These are phyloP conservation scores for Begonia masoniana DNA, from an alignment of 306 rosid species.

Conservation along the genomic window DNA sequence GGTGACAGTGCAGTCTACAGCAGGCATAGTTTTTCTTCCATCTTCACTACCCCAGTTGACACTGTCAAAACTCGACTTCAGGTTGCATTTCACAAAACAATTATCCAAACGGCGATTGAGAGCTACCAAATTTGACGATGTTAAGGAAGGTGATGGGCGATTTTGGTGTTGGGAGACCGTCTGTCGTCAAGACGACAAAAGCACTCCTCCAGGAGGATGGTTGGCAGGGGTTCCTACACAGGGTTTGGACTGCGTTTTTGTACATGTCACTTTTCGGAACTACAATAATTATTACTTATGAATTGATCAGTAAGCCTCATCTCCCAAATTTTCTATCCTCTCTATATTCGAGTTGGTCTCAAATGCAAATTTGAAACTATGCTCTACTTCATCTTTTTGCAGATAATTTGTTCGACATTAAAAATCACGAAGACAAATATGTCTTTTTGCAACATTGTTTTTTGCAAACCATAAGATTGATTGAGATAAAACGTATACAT, in stretches of 20 bases:
- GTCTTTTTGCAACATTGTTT: too few species aligned
- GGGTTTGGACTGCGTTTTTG: conserved; percentile 85
- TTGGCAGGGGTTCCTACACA: conserved; percentile 79
- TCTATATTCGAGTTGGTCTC: too few species aligned
- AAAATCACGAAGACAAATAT: too few species aligned
- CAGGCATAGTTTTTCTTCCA: conserved; percentile 76
- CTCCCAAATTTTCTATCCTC: too few species aligned
- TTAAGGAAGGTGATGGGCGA: conserved; percentile 61
- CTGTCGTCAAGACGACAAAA: conserved; percentile 60
- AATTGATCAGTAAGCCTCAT: conserved; percentile 56
- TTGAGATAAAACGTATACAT: too few species aligned
- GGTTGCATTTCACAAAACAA: conserved; percentile 10
- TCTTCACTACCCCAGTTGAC: conserved; percentile 75
- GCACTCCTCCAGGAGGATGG: conserved; percentile 67
- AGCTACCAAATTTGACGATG: neutral
- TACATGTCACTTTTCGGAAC: conserved; percentile 87
- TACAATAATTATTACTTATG: conserved; percentile 81
- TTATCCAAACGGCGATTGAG: neutral
- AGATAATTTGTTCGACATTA: too few species aligned
- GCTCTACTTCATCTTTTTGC: too few species aligned
- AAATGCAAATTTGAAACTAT: too few species aligned
- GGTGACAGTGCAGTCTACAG: conserved; percentile 72
- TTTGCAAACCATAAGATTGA: too few species aligned
- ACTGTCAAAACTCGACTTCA: conserved; percentile 87
- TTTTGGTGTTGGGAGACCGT: conserved; percentile 66